Percentiles rank a stretch among this genome's conserved stretches.
These are phyloP conservation scores for Fistulinella cinereoalba DNA, from an alignment of 1,284 basidiomycete genomes.

Conservation along the genomic window DNA sequence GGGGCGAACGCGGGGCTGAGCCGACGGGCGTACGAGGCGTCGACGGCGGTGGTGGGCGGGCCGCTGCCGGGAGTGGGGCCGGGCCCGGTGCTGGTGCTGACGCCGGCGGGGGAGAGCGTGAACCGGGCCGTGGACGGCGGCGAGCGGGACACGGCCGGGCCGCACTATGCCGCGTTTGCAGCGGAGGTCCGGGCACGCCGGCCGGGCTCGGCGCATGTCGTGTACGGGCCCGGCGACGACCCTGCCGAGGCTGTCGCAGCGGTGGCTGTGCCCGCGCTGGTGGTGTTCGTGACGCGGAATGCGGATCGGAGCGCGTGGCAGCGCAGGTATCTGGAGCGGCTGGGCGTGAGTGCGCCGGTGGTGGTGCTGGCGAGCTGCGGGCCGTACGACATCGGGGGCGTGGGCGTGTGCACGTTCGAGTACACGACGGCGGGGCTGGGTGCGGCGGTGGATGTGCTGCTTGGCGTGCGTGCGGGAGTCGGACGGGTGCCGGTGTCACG, in stretches of 20 bases:
- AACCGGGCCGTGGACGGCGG: constrained; percentile 62
- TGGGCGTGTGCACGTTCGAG: constrained; percentile 52
- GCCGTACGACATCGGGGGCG: constrained; percentile 46
- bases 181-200: constrained; percentile 36
- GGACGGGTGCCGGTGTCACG: constrained; percentile 44
- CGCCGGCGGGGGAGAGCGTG: constrained; percentile 53
- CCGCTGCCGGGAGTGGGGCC: constrained; percentile 38
- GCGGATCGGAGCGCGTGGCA: constrained; percentile 58
- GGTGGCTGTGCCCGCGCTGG: constrained; percentile 17
- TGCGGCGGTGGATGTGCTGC: constrained; percentile 43
- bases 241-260: constrained; percentile 7
- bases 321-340: constrained; percentile 38
- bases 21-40: constrained; percentile 43
- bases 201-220: constrained; percentile 40
- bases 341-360: constrained; percentile 18
- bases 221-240: constrained; percentile 37
- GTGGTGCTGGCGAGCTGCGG: constrained; percentile 56
- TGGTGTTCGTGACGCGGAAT: constrained; percentile 59
- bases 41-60: constrained; percentile 48
- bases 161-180: constrained; percentile 53
- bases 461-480: constrained; percentile 37
- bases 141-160: constrained; percentile 56
- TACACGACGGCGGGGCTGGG: constrained; percentile 51
- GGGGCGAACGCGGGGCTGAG: constrained; percentile 43
- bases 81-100: constrained; percentile 45